A percentile compares a stretch with the other conserved stretches of the same genome.
Conservation (phyloP, 441 rosid genomes). For the Corymbia citriodora region DNA sequence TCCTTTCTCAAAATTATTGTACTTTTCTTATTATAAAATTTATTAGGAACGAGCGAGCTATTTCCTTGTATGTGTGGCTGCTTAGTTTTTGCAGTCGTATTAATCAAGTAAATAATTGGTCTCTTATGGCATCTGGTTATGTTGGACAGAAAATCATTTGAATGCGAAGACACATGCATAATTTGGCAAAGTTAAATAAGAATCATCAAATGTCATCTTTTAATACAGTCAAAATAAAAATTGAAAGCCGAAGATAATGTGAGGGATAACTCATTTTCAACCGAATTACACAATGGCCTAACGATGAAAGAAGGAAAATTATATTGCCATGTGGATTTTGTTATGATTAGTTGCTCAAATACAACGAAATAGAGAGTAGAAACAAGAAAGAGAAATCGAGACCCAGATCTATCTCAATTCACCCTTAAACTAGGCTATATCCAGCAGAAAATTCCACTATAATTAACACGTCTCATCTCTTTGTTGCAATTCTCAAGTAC, state of each 20-base stretch:
- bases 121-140: not conserved
- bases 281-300: not conserved
- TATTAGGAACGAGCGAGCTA: not conserved
- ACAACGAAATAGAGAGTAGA: too few relatives aligned
- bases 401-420: too few relatives aligned
- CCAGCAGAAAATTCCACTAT: too few relatives aligned
- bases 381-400: too few relatives aligned
- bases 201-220: not conserved
- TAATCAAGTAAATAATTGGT: not conserved
- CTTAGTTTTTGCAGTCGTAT: not conserved
- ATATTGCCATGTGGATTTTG: too few relatives aligned
- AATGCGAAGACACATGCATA: not conserved
- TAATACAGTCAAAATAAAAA: not conserved
- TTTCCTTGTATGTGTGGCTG: not conserved
- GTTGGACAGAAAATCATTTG: not conserved
- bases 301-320: not conserved
- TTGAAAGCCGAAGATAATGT: not conserved
- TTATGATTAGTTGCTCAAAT: too few relatives aligned
- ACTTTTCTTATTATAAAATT: too few relatives aligned
- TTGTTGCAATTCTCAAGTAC: too few relatives aligned
- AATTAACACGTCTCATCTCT: too few relatives aligned
- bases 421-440: too few relatives aligned
- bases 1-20: not conserved
- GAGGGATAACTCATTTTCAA: not conserved
- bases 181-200: not conserved